phyloP scores from a whole-genome alignment of 257 asterid genomes.

The Ophiorrhiza pumila region DNA sequence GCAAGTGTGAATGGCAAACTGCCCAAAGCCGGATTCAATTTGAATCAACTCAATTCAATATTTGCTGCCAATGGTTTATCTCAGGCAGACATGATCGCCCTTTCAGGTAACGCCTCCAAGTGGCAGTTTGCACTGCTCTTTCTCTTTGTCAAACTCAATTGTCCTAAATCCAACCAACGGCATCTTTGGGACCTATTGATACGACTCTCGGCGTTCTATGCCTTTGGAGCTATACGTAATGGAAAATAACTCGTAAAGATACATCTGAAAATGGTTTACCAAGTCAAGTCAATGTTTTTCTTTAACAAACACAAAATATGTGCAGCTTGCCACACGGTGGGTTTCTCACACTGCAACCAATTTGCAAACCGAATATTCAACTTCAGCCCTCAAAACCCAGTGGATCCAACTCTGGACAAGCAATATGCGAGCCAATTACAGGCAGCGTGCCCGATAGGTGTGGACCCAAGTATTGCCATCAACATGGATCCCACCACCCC shows the following conservation, averaged over 20 bases:
- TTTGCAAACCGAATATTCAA: slow-evolving; percentile 69
- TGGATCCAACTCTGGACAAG: slow-evolving; percentile 73
- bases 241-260: too few species aligned
- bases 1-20: slow-evolving; percentile 65
- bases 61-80: slow-evolving; percentile 52
- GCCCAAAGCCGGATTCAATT: slow-evolving; percentile 62
- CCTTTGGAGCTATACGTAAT: background rate
- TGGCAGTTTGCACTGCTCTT: background rate
- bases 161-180: too few species aligned
- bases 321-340: slow-evolving; percentile 75
- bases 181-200: background rate
- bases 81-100: slow-evolving; percentile 83
- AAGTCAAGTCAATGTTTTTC: too few species aligned
- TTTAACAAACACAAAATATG: too few species aligned
- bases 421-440: slow-evolving; percentile 52
- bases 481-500: slow-evolving; percentile 86
- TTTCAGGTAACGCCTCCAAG: slow-evolving; percentile 50
- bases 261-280: too few species aligned
- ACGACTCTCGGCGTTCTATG: background rate
- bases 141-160: too few species aligned
- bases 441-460: slow-evolving; percentile 54
- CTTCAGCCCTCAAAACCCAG: slow-evolving; percentile 39
- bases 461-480: slow-evolving; percentile 57
- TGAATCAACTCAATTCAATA: slow-evolving; percentile 62
- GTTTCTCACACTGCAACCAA: slow-evolving; percentile 77